phyloP scores from a whole-genome alignment of 345 rosid genomes.

The Lepidium africanum region DNA sequence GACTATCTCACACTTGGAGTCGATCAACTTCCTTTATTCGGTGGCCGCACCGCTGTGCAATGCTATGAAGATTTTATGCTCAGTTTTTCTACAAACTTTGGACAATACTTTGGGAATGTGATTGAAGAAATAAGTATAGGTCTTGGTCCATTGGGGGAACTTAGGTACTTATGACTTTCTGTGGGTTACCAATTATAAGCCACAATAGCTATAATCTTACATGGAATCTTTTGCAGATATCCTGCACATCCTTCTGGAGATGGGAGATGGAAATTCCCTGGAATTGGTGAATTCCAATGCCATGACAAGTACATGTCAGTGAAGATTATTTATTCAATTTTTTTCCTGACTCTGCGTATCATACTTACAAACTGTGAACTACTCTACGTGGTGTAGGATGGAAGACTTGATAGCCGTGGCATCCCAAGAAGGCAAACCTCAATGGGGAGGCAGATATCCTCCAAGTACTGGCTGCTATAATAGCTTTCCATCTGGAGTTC shows the following conservation, averaged over 20 bases:
- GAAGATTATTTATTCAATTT: conserved; percentile 15
- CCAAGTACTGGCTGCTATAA: conserved; percentile 59
- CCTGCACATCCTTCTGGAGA: conserved; percentile 62
- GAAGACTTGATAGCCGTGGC: conserved; percentile 61
- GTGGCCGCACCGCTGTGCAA: conserved; percentile 58
- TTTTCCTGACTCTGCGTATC: not conserved
- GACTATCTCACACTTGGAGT: conserved; percentile 72
- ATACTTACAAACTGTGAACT: conserved; percentile 13
- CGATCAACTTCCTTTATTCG: conserved; percentile 51
- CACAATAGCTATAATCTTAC: conserved; percentile 6
- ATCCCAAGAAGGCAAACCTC: conserved; percentile 51
- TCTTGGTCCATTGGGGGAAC: conserved; percentile 69
- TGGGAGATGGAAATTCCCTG: conserved; percentile 67
- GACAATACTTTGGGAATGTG: conserved; percentile 38
- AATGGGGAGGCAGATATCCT: conserved; percentile 56
- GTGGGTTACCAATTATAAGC: conserved; percentile 7
- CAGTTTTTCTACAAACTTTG: conserved; percentile 48
- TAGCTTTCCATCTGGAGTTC: conserved; percentile 47
- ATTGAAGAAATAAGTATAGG: conserved; percentile 65
- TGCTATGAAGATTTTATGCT: conserved; percentile 60
- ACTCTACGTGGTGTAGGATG: conserved; percentile 39
- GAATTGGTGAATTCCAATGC: conserved; percentile 71
- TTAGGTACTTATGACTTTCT: conserved; percentile 36
- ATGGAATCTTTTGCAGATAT: conserved; percentile 36
- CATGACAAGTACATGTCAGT: conserved; percentile 70